Evolutionary conservation across 116 monocot genomes (phyloP).

Genomic region (Phalaenopsis hybrid): DNA sequence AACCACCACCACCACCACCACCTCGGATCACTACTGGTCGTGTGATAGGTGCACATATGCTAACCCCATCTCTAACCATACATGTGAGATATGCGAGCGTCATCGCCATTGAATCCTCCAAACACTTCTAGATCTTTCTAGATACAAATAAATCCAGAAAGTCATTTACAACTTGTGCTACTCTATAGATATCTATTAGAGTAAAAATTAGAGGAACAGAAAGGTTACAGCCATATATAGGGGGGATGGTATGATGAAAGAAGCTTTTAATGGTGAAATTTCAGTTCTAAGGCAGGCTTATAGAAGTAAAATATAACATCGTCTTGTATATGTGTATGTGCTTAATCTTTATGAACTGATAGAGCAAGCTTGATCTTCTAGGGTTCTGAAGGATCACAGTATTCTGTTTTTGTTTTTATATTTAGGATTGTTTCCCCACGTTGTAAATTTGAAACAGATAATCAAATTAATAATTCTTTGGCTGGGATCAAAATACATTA

Average conservation of each 20-base stretch:
- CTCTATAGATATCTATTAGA: no score
- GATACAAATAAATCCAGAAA: not conserved
- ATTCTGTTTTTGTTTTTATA: not conserved
- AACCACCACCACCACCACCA: slow-evolving; percentile 9
- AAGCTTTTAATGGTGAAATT: not conserved
- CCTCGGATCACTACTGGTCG: slow-evolving; percentile 34
- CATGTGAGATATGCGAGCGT: slow-evolving; percentile 48
- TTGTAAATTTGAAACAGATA: not conserved
- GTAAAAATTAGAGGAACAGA: not conserved
- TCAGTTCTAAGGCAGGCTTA: no score
- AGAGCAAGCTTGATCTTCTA: not conserved
- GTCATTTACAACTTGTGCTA: not conserved
- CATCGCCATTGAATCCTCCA: slow-evolving; percentile 2
- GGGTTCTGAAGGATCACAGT: not conserved
- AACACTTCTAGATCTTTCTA: not conserved
- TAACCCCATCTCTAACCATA: slow-evolving; percentile 30
- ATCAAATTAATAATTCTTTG: not conserved
- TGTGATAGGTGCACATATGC: slow-evolving; percentile 58
- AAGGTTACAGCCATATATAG: not conserved
- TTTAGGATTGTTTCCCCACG: not conserved
- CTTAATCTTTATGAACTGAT: not conserved
- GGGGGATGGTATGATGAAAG: not conserved
- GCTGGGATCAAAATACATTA: not conserved
- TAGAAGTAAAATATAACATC: not conserved
- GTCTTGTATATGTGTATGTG: not conserved